Percentiles rank a stretch among this genome's conserved stretches.
Evolutionary conservation across 495 filamentous ascomycete species (phyloP).

Genomic region (Neurospora sp.): DNA sequence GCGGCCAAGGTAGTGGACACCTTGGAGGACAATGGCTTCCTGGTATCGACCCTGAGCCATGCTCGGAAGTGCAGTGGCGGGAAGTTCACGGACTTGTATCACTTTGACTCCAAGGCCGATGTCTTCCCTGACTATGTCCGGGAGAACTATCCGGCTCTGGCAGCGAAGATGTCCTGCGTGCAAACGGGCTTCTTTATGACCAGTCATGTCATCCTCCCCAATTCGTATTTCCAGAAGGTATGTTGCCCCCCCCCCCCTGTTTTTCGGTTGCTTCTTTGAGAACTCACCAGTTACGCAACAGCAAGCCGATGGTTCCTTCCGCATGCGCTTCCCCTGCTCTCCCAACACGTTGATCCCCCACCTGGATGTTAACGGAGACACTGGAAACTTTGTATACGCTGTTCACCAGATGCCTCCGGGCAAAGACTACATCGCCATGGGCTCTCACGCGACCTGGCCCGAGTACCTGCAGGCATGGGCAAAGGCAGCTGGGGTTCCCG

Average conservation of each 20-base stretch:
- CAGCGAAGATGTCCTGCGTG: slow-evolving; percentile 35
- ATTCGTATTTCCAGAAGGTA: slow-evolving; percentile 29
- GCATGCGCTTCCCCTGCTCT: slow-evolving; percentile 30
- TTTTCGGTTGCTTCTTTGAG: not conserved
- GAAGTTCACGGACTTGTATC: slow-evolving; percentile 29
- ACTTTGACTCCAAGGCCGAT: slow-evolving; percentile 36
- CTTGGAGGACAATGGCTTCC: slow-evolving; percentile 36
- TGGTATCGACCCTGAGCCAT: slow-evolving; percentile 34
- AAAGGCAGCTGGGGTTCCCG: slow-evolving; percentile 11
- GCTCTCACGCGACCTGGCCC: slow-evolving; percentile 24
- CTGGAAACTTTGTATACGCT: slow-evolving; percentile 33
- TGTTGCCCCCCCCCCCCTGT: not conserved
- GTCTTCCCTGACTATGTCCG: slow-evolving; percentile 31
- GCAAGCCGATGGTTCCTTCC: slow-evolving; percentile 22
- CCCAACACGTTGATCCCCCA: slow-evolving; percentile 25
- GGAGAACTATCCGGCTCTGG: slow-evolving; percentile 29
- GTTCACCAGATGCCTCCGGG: slow-evolving; percentile 33
- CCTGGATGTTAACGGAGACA: slow-evolving; percentile 29
- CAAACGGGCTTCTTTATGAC: slow-evolving; percentile 37
- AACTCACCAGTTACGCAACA: not conserved
- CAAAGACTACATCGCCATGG: slow-evolving; percentile 32
- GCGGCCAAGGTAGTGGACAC: slow-evolving; percentile 35
- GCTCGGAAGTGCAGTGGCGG: slow-evolving; percentile 27
- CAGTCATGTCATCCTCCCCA: slow-evolving; percentile 28
- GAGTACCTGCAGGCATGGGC: slow-evolving; percentile 28